Evolutionary conservation across 2,329 filamentous ascomycete genomes (phyloP).

Genomic region (Stemphylium lycopersici): DNA sequence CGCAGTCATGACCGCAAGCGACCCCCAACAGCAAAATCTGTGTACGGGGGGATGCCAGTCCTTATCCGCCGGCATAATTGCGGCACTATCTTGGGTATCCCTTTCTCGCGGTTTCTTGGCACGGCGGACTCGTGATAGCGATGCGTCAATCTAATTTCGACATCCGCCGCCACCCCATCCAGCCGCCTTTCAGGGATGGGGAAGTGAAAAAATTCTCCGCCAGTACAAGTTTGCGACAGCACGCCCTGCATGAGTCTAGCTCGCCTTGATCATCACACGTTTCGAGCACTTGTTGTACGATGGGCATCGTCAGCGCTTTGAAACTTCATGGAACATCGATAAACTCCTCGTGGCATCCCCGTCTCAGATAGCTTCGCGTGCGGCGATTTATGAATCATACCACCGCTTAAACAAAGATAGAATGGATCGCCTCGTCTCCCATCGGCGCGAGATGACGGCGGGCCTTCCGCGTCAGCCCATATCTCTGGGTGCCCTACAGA

Average conservation of each 20-base stretch:
- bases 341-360: neutral
- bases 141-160: constrained; percentile 9
- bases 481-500: constrained; percentile 5
- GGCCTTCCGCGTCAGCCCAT: constrained; percentile 5
- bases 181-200: constrained; percentile 1
- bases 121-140: neutral
- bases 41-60: constrained; percentile 3
- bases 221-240: constrained; percentile 4
- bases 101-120: constrained; percentile 1
- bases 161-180: neutral
- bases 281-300: neutral
- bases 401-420: constrained; percentile 1
- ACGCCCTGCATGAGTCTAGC: neutral
- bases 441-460: constrained; percentile 2
- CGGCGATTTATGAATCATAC: constrained; percentile 6
- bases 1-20: neutral
- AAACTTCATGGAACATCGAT: neutral
- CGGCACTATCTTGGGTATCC: neutral
- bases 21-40: constrained; percentile 3
- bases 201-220: constrained; percentile 10
- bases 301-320: neutral
- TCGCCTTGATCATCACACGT: neutral
- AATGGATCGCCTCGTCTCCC: neutral
- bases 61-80: constrained; percentile 7
- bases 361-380: constrained; percentile 1